A percentile compares a stretch with the other conserved stretches of the same genome.
These are phyloP conservation scores for Eucommia ulmoides DNA, from an alignment of 257 asterid genomes.

Conservation along the genomic window DNA sequence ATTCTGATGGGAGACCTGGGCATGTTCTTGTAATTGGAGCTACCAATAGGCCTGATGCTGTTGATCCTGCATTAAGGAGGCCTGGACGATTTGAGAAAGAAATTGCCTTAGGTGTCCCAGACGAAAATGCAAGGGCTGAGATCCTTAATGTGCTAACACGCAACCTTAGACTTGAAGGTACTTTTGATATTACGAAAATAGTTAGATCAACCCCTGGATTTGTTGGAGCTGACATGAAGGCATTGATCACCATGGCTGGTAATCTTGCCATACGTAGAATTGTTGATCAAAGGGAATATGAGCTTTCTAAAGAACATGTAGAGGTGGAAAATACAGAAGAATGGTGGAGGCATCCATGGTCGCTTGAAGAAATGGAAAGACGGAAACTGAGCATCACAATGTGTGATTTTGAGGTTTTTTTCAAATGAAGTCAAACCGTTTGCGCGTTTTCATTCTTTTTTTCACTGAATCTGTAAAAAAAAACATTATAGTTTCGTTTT, in stretches of 20 bases:
- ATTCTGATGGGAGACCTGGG: slow-evolving; percentile 27
- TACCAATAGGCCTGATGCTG: slow-evolving; percentile 77
- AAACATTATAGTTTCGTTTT: too few relatives aligned
- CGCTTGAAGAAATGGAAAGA: slow-evolving; percentile 53
- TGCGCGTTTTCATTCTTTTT: too few relatives aligned
- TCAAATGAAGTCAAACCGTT: too few relatives aligned
- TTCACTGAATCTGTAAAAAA: too few relatives aligned
- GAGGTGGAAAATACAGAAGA: slow-evolving; percentile 30
- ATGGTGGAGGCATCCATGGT: slow-evolving; percentile 66
- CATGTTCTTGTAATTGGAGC: slow-evolving; percentile 84
- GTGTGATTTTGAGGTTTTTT: slow-evolving; percentile 89
- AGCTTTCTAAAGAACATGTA: slow-evolving; percentile 16
- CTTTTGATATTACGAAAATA: slow-evolving; percentile 60
- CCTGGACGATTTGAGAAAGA: slow-evolving; percentile 92
- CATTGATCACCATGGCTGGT: slow-evolving; percentile 64
- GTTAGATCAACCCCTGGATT: slow-evolving; percentile 81
- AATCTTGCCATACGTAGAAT: slow-evolving; percentile 79
- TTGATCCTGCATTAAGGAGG: slow-evolving; percentile 88
- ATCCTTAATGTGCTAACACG: slow-evolving; percentile 49
- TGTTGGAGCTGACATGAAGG: too few relatives aligned
- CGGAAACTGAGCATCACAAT: slow-evolving; percentile 45
- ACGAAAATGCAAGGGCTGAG: slow-evolving; percentile 61
- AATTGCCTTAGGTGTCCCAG: slow-evolving; percentile 61
- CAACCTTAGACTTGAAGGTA: slow-evolving; percentile 67
- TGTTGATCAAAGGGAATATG: slow-evolving; percentile 32